Conservation (phyloP, 2,329 filamentous ascomycete species). For the Corynespora cassiicola region DNA sequence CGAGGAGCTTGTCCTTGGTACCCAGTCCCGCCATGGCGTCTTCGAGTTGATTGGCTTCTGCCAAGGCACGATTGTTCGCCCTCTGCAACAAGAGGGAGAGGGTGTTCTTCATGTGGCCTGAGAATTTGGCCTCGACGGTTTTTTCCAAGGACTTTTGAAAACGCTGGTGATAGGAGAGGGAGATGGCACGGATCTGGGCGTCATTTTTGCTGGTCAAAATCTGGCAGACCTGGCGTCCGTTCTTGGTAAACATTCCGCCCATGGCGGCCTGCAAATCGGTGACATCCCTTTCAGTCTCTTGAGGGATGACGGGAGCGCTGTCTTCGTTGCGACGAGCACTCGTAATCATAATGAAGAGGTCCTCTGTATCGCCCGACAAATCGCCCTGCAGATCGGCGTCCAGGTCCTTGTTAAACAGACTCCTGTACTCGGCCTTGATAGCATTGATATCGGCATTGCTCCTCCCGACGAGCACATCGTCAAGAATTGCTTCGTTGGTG, state of each 20-base stretch:
- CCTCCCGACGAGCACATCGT: conserved; percentile 82
- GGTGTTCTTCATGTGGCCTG: conserved; percentile 89
- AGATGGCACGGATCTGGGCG: conserved; percentile 83
- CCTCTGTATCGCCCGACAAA: conserved; percentile 83
- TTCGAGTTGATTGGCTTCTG: conserved; percentile 83
- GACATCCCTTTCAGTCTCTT: conserved; percentile 77
- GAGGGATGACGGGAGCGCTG: conserved; percentile 72
- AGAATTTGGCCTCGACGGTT: conserved; percentile 82
- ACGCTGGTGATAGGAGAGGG: conserved; percentile 73
- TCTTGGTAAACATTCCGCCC: conserved; percentile 71
- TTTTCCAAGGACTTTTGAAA: conserved; percentile 75
- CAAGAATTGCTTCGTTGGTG: conserved; percentile 85
- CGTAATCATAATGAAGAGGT: conserved; percentile 84
- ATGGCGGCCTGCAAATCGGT: conserved; percentile 74
- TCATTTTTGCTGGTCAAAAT: conserved; percentile 80
- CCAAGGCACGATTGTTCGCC: conserved; percentile 80
- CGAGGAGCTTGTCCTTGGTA: conserved; percentile 82
- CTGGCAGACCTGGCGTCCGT: conserved; percentile 78
- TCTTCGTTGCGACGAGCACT: conserved; percentile 79
- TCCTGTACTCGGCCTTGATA: conserved; percentile 81
- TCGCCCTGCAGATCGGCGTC: conserved; percentile 78
- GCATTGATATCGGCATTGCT: conserved; percentile 87
- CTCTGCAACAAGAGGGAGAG: conserved; percentile 79
- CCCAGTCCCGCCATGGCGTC: conserved; percentile 85
- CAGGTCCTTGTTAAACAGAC: conserved; percentile 69